A percentile compares a stretch with the other conserved stretches of the same genome.
phyloP scores from a whole-genome alignment of 2,329 filamentous ascomycete genomes.

The Emydomyces testavorans region DNA sequence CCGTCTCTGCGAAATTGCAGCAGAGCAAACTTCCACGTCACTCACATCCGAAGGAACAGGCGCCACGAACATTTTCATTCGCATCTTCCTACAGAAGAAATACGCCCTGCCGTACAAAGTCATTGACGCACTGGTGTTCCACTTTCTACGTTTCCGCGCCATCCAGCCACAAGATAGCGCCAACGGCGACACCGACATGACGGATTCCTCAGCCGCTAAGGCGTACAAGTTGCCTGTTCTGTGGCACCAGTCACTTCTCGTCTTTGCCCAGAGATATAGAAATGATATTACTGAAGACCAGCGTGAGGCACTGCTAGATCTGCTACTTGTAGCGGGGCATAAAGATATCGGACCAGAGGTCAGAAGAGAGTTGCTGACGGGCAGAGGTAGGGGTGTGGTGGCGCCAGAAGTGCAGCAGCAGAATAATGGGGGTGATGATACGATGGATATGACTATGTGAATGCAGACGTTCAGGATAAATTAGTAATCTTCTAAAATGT shows the following conservation, averaged over 20 bases:
- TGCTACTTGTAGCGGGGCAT: constrained; percentile 75
- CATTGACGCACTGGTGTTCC: constrained; percentile 87
- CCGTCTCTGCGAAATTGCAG: constrained; percentile 84
- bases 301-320: constrained; percentile 76
- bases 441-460: constrained; percentile 58
- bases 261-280: constrained; percentile 87
- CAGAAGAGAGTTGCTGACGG: constrained; percentile 73
- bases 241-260: constrained; percentile 88
- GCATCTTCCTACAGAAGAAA: constrained; percentile 85
- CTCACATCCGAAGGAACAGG: constrained; percentile 71
- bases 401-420: constrained; percentile 37
- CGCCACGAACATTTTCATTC: constrained; percentile 90
- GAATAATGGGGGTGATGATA: constrained; percentile 65
- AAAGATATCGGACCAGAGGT: constrained; percentile 84
- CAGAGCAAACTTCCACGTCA: constrained; percentile 65
- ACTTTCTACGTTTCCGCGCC: constrained; percentile 81
- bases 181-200: constrained; percentile 42
- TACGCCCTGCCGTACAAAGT: constrained; percentile 93
- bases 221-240: constrained; percentile 68
- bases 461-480: neutral
- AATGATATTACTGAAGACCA: constrained; percentile 96
- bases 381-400: constrained; percentile 69
- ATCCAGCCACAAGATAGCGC: constrained; percentile 50
- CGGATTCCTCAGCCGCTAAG: constrained; percentile 39
- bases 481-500: neutral